Evolutionary conservation across 2,329 filamentous ascomycete genomes (phyloP).

Genomic region (Incumbomyces delicatus): DNA sequence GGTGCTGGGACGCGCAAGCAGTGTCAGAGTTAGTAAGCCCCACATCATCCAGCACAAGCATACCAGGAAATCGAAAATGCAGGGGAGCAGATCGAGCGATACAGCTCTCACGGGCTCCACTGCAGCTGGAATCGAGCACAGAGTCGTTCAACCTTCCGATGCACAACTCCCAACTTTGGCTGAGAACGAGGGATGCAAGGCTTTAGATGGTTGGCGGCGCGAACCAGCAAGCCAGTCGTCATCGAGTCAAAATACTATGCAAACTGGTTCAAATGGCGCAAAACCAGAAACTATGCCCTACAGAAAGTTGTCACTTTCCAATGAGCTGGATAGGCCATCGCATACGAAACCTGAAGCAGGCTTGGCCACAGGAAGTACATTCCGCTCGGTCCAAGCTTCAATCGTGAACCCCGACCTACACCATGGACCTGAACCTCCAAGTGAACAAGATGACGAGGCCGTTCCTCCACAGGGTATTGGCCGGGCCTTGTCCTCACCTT

Average conservation of each 20-base stretch:
- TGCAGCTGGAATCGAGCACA: background rate
- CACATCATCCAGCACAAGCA: slow-evolving; percentile 14
- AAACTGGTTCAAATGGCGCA: background rate
- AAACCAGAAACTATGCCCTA: background rate
- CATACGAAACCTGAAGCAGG: background rate
- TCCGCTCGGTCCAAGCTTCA: slow-evolving; percentile 1
- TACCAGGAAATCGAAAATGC: background rate
- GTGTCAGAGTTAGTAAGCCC: slow-evolving; percentile 17
- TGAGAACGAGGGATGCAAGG: too few species aligned
- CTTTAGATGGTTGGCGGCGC: background rate
- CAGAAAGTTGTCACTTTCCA: background rate
- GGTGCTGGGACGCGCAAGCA: slow-evolving; percentile 19
- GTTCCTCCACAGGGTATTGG: background rate
- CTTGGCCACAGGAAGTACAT: background rate
- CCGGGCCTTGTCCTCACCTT: background rate
- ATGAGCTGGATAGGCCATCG: background rate
- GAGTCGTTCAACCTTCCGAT: background rate
- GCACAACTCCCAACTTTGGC: too few species aligned
- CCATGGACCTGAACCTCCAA: background rate
- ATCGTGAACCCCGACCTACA: slow-evolving; percentile 1
- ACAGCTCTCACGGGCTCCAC: background rate
- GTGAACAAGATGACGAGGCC: background rate
- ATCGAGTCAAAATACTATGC: background rate
- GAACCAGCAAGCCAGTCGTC: background rate
- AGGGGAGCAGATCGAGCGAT: background rate